Evolutionary conservation across 148 eudicot species (phyloP).

Genomic region (Drosera capensis): DNA sequence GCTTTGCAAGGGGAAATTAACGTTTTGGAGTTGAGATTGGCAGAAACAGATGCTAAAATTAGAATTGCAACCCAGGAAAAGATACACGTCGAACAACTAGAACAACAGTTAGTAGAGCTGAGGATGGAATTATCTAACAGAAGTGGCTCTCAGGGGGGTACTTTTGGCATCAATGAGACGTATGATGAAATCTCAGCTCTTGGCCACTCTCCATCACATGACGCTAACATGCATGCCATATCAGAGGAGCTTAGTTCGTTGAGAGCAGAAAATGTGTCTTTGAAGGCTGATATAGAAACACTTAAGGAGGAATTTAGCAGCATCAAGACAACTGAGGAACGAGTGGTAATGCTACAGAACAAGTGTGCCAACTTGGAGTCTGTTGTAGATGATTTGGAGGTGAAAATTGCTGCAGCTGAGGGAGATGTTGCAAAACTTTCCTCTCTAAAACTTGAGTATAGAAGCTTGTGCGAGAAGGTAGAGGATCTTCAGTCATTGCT

Average conservation of each 20-base stretch:
- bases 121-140: conserved; percentile 35
- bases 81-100: conserved; percentile 52
- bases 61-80: conserved; percentile 65
- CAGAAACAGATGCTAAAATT: conserved; percentile 72
- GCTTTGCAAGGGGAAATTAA: conserved; percentile 64
- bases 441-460: conserved; percentile 44
- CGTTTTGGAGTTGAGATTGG: conserved; percentile 60
- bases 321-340: conserved; percentile 48
- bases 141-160: conserved; percentile 15
- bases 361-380: conserved; percentile 44
- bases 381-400: conserved; percentile 55
- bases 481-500: conserved; percentile 47
- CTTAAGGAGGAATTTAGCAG: conserved; percentile 46
- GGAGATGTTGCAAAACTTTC: conserved; percentile 47
- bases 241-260: conserved; percentile 51
- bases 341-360: conserved; percentile 40
- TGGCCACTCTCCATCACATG: conserved; percentile 16
- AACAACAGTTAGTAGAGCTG: conserved; percentile 58
- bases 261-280: conserved; percentile 49
- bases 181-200: conserved; percentile 5
- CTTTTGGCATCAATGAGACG: conserved; percentile 9
- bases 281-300: conserved; percentile 38
- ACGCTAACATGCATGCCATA: conserved; percentile 15
- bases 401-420: conserved; percentile 45
- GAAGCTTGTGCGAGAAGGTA: conserved; percentile 55